Conservation (phyloP, 352 stramenopile species). For the Hyaloperonospora brassicae region DNA sequence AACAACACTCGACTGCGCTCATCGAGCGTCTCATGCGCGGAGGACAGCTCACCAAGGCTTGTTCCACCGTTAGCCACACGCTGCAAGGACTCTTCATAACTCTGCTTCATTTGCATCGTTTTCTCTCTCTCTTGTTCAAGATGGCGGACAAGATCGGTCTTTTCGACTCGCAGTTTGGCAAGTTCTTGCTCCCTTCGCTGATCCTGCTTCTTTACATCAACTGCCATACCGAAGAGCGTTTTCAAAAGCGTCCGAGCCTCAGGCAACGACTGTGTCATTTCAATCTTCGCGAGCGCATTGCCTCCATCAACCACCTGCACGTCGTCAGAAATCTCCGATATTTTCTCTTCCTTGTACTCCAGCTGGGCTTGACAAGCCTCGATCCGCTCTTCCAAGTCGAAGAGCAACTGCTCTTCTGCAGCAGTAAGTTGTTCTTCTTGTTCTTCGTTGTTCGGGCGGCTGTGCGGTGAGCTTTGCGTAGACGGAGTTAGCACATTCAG, state of each 20-base stretch:
- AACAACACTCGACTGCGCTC: slow-evolving; percentile 59
- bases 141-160: slow-evolving; percentile 45
- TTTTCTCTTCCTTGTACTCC: slow-evolving; percentile 86
- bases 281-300: slow-evolving; percentile 64
- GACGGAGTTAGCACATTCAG: slow-evolving; percentile 73
- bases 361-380: slow-evolving; percentile 79
- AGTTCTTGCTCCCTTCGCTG: slow-evolving; percentile 72
- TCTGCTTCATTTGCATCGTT: slow-evolving; percentile 72
- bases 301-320: slow-evolving; percentile 33
- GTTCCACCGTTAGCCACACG: slow-evolving; percentile 48
- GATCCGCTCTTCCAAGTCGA: slow-evolving; percentile 80
- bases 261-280: slow-evolving; percentile 72
- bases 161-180: slow-evolving; percentile 64
- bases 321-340: slow-evolving; percentile 71
- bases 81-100: slow-evolving; percentile 77
- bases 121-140: slow-evolving; percentile 69
- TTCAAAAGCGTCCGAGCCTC: slow-evolving; percentile 76
- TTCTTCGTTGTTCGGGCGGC: too few relatives aligned
- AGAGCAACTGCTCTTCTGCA: slow-evolving; percentile 74
- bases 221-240: slow-evolving; percentile 82
- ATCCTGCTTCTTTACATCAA: slow-evolving; percentile 83
- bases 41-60: slow-evolving; percentile 8
- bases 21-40: slow-evolving; percentile 33
- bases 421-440: slow-evolving; percentile 61
- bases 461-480: slow-evolving; percentile 35